phyloP scores from a whole-genome alignment of 192 early-diverging fungal genomes.

The Coemansia sp. region DNA sequence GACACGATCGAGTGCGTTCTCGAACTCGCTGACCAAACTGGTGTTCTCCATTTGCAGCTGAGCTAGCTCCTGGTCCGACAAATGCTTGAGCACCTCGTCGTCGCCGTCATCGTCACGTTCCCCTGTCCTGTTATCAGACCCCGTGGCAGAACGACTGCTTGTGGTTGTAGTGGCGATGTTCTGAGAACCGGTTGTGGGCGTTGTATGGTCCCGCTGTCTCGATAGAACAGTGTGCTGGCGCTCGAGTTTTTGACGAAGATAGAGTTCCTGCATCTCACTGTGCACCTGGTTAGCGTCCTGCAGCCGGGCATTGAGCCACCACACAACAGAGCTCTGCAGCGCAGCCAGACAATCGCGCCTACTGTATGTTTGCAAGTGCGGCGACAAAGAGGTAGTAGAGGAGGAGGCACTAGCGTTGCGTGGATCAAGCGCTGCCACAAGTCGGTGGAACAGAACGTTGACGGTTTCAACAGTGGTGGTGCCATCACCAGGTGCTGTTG shows the following conservation, averaged over 20 bases:
- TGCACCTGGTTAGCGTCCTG: slow-evolving; percentile 67
- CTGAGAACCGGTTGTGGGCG: neutral
- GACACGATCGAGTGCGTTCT: slow-evolving; percentile 68
- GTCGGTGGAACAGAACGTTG: slow-evolving; percentile 42
- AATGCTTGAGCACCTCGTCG: slow-evolving; percentile 58
- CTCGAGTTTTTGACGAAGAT: slow-evolving; percentile 66
- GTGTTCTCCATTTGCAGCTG: slow-evolving; percentile 71
- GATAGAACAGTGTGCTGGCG: slow-evolving; percentile 57
- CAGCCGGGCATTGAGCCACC: slow-evolving; percentile 67
- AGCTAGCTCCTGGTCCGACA: slow-evolving; percentile 56
- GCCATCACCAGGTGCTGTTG: slow-evolving; percentile 14
- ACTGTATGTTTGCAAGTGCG: slow-evolving; percentile 8
- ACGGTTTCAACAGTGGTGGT: slow-evolving; percentile 6
- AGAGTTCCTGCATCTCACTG: slow-evolving; percentile 69
- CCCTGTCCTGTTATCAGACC: too few species aligned
- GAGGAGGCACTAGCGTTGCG: slow-evolving; percentile 22
- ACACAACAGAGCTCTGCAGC: slow-evolving; percentile 67
- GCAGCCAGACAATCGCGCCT: slow-evolving; percentile 62
- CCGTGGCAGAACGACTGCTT: neutral
- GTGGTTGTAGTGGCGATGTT: slow-evolving; percentile 3
- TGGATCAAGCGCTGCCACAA: slow-evolving; percentile 47
- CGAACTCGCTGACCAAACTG: slow-evolving; percentile 68
- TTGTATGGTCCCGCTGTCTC: neutral
- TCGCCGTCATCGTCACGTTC: slow-evolving; percentile 19
- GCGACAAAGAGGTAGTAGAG: neutral